A percentile compares a stretch with the other conserved stretches of the same genome.
phyloP scores from a whole-genome alignment of 129 eudicot genomes.

The Arctium minus region DNA sequence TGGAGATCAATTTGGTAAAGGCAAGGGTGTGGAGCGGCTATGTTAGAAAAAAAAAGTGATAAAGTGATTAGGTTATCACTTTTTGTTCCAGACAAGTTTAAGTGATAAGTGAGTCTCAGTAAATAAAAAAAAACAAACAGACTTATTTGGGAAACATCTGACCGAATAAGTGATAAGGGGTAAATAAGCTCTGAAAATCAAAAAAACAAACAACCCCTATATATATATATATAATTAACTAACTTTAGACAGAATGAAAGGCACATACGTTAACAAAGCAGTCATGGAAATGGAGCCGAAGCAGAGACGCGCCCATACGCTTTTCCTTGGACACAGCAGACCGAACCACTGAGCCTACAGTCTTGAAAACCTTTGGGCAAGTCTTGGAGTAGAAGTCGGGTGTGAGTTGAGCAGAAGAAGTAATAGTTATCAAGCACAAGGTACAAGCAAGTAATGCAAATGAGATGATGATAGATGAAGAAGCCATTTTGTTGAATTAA shows the following conservation, averaged over 20 bases:
- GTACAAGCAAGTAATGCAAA: conserved; percentile 17
- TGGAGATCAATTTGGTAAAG: too few relatives aligned
- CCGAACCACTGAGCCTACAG: conserved; percentile 27
- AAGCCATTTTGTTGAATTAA: not conserved
- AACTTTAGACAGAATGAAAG: not conserved
- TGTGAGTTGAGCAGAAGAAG: conserved; percentile 43
- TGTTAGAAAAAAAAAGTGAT: too few relatives aligned
- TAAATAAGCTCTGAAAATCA: too few relatives aligned
- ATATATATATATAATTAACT: not conserved
- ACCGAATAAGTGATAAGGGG: too few relatives aligned
- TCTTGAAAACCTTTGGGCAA: conserved; percentile 38
- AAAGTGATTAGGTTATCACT: too few relatives aligned
- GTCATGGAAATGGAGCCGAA: conserved; percentile 57
- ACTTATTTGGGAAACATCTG: too few relatives aligned
- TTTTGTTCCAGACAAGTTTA: too few relatives aligned
- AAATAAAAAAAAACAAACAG: too few relatives aligned
- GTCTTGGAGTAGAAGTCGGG: conserved; percentile 34
- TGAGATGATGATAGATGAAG: conserved; percentile 4
- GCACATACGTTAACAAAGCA: conserved; percentile 51
- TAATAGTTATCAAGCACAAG: conserved; percentile 17
- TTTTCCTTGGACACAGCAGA: conserved; percentile 44
- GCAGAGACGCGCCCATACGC: conserved; percentile 68
- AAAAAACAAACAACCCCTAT: too few relatives aligned
- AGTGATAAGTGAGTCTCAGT: too few relatives aligned
- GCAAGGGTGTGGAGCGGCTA: too few relatives aligned